These are phyloP conservation scores for Sordariomycetes sp. DNA, from an alignment of 2,329 filamentous ascomycete genomes.

Conservation along the genomic window DNA sequence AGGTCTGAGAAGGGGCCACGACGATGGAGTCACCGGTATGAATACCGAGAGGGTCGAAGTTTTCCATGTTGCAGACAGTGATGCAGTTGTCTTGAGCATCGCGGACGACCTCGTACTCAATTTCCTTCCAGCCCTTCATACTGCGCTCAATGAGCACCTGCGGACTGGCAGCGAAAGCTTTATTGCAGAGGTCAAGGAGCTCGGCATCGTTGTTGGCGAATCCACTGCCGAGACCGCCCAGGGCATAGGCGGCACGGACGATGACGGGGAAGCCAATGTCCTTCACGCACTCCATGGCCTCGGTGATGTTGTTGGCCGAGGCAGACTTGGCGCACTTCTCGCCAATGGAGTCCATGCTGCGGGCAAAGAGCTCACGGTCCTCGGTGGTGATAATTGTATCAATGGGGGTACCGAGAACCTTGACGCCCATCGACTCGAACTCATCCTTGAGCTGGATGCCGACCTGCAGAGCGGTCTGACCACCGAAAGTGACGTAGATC, in stretches of 20 bases:
- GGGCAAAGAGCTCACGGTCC: conserved; percentile 92
- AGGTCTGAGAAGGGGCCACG: conserved; percentile 90
- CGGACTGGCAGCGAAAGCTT: conserved; percentile 89
- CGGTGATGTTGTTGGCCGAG: conserved; percentile 79
- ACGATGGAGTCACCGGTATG: conserved; percentile 98
- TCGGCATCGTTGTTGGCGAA: conserved; percentile 86
- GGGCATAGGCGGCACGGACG: conserved; percentile 88
- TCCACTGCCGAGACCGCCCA: conserved; percentile 89
- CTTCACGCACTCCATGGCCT: conserved; percentile 81
- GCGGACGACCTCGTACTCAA: conserved; percentile 96
- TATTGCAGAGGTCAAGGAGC: conserved; percentile 80
- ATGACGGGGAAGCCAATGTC: conserved; percentile 95
- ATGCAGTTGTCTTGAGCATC: conserved; percentile 97
- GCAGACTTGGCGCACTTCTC: conserved; percentile 98
- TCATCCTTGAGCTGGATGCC: conserved; percentile 97
- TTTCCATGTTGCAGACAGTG: conserved; percentile 99
- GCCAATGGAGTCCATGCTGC: conserved; percentile 96
- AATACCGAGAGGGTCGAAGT: conserved; percentile 96
- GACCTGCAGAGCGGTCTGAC: conserved; percentile 92
- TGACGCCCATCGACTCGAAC: conserved; percentile 84
- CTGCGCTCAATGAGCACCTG: conserved; percentile 95
- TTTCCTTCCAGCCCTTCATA: conserved; percentile 99
- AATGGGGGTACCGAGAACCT: conserved; percentile 92
- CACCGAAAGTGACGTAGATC: conserved; percentile 96
- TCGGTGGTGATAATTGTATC: conserved; percentile 98